These are phyloP conservation scores for Komagataella kurtzmanii DNA, from an alignment of 805 yeast species.

Conservation along the genomic window DNA sequence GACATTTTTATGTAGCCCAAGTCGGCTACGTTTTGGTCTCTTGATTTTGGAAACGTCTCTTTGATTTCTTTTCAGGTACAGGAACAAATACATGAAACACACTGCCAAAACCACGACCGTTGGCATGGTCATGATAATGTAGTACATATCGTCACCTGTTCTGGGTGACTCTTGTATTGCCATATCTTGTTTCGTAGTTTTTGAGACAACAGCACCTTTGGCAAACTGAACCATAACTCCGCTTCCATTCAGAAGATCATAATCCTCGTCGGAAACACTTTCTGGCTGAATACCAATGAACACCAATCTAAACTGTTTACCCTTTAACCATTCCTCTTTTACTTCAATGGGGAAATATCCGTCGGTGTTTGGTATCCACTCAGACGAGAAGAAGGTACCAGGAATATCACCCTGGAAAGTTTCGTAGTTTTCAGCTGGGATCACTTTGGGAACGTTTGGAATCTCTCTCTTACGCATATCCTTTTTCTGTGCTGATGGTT, in stretches of 20 bases:
- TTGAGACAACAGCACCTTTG: conserved; percentile 40
- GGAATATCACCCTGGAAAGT: conserved; percentile 14
- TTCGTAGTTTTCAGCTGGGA: conserved; percentile 5
- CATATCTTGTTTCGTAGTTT: conserved; percentile 21
- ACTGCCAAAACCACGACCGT: conserved; percentile 47
- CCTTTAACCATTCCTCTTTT: conserved; percentile 51
- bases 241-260: conserved; percentile 2
- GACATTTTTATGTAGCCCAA: conserved; percentile 7
- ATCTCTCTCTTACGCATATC: conserved; percentile 36
- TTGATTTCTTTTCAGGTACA: conserved; percentile 39
- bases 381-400: conserved; percentile 47
- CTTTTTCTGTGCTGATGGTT: conserved; percentile 38
- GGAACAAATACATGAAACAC: conserved; percentile 51
- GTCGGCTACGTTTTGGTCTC: conserved; percentile 20
- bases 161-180: conserved; percentile 22
- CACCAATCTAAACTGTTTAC: conserved; percentile 37
- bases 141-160: conserved; percentile 30
- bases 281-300: conserved; percentile 54
- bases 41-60: conserved; percentile 36
- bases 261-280: conserved; percentile 5
- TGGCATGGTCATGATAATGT: conserved; percentile 57
- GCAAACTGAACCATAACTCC: conserved; percentile 28
- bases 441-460: conserved; percentile 5
- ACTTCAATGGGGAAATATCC: conserved; percentile 58
- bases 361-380: conserved; percentile 49